Evolutionary conservation across 495 filamentous ascomycete species (phyloP).

Genomic region (Penicillium longicatenatum): DNA sequence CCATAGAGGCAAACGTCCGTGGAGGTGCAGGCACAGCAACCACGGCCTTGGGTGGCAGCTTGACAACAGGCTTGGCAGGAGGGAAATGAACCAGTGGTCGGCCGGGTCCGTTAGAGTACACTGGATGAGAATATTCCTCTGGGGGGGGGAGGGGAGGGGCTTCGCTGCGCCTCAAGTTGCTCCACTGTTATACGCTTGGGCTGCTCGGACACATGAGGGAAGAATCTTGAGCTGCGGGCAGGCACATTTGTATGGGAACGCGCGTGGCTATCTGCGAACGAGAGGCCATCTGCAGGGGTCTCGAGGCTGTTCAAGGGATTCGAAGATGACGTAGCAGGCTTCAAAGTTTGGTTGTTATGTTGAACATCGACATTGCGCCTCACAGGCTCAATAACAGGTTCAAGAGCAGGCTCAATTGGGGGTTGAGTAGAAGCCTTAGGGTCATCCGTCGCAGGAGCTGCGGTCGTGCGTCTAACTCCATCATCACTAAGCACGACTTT

Average conservation of each 20-base stretch:
- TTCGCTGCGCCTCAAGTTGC: conserved; percentile 35
- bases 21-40: conserved; percentile 47
- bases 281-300: conserved; percentile 37
- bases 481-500: background rate
- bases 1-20: conserved; percentile 58
- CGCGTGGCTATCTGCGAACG: conserved; percentile 37
- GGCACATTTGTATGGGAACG: conserved; percentile 41
- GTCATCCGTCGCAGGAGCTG: background rate
- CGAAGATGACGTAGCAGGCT: conserved; percentile 11
- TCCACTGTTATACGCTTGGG: conserved; percentile 40
- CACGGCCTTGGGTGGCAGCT: conserved; percentile 61
- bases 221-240: conserved; percentile 67
- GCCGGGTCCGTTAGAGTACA: conserved; percentile 63
- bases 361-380: background rate
- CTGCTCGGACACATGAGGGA: conserved; percentile 55
- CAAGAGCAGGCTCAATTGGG: background rate
- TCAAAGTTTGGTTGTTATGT: background rate
- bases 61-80: conserved; percentile 66
- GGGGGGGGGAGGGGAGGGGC: conserved; percentile 74
- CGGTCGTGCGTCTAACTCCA: background rate
- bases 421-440: background rate
- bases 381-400: background rate
- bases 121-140: conserved; percentile 68
- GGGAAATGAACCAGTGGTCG: conserved; percentile 72
- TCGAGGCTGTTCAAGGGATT: conserved; percentile 42